Evolutionary conservation across 2,329 filamentous ascomycete genomes (phyloP).

Genomic region (Penicillium capsulatum): DNA sequence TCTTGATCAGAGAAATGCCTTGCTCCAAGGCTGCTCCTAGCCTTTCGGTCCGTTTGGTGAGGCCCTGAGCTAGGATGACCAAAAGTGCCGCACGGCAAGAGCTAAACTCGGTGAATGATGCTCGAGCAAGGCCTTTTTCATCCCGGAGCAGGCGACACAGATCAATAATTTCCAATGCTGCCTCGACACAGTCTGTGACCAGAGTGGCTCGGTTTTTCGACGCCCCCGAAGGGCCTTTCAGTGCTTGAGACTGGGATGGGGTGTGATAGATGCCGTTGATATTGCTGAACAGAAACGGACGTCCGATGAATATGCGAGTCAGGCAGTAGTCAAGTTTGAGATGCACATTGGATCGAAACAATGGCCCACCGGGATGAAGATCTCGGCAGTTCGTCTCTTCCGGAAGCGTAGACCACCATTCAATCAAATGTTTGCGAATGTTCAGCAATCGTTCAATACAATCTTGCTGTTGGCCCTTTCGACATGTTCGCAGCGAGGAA

Average conservation of each 20-base stretch:
- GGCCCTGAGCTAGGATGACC: conserved; percentile 42
- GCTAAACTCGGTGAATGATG: conserved; percentile 55
- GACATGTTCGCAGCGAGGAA: conserved; percentile 38
- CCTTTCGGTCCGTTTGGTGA: conserved; percentile 40
- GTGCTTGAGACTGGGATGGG: conserved; percentile 14
- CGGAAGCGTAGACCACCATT: conserved; percentile 43
- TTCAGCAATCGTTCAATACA: conserved; percentile 40
- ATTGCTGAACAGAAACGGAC: conserved; percentile 50
- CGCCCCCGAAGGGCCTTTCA: conserved; percentile 30
- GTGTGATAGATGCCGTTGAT: conserved; percentile 29
- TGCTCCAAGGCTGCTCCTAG: conserved; percentile 48
- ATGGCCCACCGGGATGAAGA: conserved; percentile 38
- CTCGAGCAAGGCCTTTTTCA: conserved; percentile 52
- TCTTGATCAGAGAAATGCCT: conserved; percentile 50
- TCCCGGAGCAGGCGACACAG: conserved; percentile 49
- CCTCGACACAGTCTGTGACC: conserved; percentile 52
- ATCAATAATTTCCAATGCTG: conserved; percentile 50
- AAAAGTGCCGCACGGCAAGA: conserved; percentile 53
- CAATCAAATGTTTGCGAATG: conserved; percentile 37
- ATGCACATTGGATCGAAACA: conserved; percentile 50
- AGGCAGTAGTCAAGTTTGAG: conserved; percentile 53
- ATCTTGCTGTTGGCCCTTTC: conserved; percentile 38
- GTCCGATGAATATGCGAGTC: conserved; percentile 52
- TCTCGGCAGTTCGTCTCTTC: conserved; percentile 40
- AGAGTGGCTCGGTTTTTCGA: conserved; percentile 39